Percentiles rank a stretch among this genome's conserved stretches.
These are phyloP conservation scores for Thraustochytrium striatum DNA, from an alignment of 352 stramenopile genomes.

Conservation along the genomic window DNA sequence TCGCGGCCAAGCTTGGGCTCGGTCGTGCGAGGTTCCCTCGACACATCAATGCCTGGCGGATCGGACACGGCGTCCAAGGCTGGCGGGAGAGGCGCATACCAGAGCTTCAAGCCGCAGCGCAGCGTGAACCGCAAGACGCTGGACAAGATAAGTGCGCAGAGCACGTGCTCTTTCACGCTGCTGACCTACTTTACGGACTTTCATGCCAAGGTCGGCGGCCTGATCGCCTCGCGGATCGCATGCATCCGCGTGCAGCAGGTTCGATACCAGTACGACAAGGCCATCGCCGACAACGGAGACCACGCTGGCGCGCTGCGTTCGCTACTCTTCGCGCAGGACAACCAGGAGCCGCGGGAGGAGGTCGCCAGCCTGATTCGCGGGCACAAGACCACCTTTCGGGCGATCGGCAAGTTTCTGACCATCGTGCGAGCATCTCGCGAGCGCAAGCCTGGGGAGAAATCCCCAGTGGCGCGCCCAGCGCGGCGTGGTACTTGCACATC, in stretches of 20 bases:
- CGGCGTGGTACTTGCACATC: background rate
- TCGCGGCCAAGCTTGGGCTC: background rate
- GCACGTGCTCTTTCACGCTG: background rate
- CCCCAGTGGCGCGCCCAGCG: background rate
- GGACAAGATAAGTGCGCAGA: background rate
- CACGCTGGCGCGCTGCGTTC: background rate
- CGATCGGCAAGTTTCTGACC: constrained; percentile 41
- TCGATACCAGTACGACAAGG: constrained; percentile 41
- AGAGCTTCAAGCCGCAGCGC: background rate
- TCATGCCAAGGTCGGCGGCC: background rate
- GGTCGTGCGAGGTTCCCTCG: background rate
- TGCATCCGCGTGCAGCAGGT: background rate
- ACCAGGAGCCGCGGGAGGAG: background rate
- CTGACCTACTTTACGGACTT: constrained; percentile 33
- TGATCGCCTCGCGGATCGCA: background rate
- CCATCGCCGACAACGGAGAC: constrained; percentile 13
- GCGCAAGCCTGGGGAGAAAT: background rate
- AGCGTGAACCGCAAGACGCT: background rate
- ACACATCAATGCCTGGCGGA: background rate
- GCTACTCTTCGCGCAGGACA: background rate
- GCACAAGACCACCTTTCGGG: background rate
- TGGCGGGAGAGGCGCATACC: background rate
- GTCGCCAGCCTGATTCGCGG: background rate
- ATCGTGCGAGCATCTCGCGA: background rate
- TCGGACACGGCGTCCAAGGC: background rate